Evolutionary conservation across 78 protist species (phyloP).

Genomic region (Protostelium mycophagum): DNA sequence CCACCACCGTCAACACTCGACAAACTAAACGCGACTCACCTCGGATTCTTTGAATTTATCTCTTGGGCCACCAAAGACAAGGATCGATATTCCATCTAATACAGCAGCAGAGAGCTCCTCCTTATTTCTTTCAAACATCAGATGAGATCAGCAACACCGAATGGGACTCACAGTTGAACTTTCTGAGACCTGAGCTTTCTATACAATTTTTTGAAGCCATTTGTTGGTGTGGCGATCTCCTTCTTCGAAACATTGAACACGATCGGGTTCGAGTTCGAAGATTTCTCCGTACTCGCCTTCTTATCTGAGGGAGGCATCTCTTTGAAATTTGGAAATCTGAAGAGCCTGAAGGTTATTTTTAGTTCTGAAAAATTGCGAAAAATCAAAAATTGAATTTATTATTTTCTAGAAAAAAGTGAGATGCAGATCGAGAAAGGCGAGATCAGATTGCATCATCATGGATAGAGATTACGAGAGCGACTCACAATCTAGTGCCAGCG

Average conservation of each 20-base stretch:
- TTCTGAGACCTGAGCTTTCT: constrained; percentile 3
- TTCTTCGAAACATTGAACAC: constrained; percentile 1
- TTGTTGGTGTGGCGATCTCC: background rate
- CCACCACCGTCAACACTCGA: background rate
- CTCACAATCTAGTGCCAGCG: no score
- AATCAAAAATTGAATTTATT: no score
- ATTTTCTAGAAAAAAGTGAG: no score
- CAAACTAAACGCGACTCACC: background rate
- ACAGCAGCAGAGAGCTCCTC: background rate
- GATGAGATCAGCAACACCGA: background rate
- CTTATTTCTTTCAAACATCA: background rate
- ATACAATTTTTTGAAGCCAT: background rate
- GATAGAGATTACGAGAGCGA: no score
- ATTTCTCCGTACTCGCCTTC: background rate
- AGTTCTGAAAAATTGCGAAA: no score
- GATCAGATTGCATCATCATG: no score
- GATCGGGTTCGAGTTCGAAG: background rate
- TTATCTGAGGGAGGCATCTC: background rate
- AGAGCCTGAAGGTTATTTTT: no score
- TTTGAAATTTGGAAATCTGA: no score
- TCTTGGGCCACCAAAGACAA: constrained; percentile 45
- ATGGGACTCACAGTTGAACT: background rate
- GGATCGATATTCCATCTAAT: background rate
- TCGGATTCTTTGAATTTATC: constrained; percentile 36
- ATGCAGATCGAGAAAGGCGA: no score